Evolutionary conservation across 371 early-diverging fungal species (phyloP).

Genomic region (Quaeritorhiza haematococci): DNA sequence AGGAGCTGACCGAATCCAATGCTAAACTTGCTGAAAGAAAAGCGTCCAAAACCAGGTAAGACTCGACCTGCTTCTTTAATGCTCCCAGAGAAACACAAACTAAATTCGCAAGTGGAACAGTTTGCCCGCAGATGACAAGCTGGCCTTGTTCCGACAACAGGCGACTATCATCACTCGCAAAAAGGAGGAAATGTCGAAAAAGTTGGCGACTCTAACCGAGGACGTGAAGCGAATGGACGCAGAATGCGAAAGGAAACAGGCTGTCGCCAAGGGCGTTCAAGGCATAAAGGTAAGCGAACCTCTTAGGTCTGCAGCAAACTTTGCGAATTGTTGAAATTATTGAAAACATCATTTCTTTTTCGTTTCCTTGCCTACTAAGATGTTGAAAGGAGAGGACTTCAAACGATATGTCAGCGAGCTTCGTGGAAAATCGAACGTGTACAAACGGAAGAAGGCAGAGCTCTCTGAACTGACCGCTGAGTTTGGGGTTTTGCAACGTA

Average conservation of each 20-base stretch:
- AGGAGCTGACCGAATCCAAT: constrained; percentile 33
- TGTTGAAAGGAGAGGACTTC: constrained; percentile 54
- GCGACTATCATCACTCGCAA: constrained; percentile 48
- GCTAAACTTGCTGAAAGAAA: constrained; percentile 39
- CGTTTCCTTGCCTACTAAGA: constrained; percentile 10
- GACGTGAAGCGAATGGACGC: constrained; percentile 27
- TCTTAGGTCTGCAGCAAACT: neutral
- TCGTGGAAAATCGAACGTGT: constrained; percentile 45
- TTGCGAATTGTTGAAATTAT: constrained; percentile 1
- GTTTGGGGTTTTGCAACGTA: constrained; percentile 44
- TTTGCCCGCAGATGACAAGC: constrained; percentile 46
- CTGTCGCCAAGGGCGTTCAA: constrained; percentile 7
- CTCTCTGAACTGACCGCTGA: constrained; percentile 40
- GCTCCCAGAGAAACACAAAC: too few species aligned
- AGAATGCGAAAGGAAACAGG: constrained; percentile 31
- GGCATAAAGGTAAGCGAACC: constrained; percentile 24
- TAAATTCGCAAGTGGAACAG: neutral
- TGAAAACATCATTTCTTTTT: constrained; percentile 6
- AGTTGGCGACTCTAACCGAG: constrained; percentile 24
- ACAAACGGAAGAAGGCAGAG: constrained; percentile 46
- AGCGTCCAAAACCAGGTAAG: constrained; percentile 35
- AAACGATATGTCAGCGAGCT: constrained; percentile 51
- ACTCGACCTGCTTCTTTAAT: too few species aligned
- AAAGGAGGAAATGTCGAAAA: constrained; percentile 41
- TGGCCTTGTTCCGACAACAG: constrained; percentile 51